Conservation (phyloP, 1,284 basidiomycete genomes). For the Ustilago nuda region DNA sequence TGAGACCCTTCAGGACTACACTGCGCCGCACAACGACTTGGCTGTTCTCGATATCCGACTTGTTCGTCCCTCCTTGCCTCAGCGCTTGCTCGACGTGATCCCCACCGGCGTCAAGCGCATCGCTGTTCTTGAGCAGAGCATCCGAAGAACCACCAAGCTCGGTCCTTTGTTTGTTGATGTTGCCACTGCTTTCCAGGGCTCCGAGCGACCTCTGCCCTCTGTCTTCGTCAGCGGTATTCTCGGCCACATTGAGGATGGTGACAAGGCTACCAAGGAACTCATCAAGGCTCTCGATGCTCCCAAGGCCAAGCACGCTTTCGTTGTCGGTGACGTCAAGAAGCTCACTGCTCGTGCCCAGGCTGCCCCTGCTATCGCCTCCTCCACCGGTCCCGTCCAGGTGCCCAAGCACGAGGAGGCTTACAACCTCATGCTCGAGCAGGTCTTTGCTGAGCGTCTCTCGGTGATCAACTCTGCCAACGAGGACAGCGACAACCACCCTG, state of each 20-base stretch:
- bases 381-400: slow-evolving; percentile 67
- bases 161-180: slow-evolving; percentile 88
- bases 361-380: slow-evolving; percentile 29
- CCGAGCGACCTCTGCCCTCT: slow-evolving; percentile 67
- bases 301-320: slow-evolving; percentile 58
- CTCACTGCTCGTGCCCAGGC: slow-evolving; percentile 66
- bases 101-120: slow-evolving; percentile 78
- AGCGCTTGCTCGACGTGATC: slow-evolving; percentile 77
- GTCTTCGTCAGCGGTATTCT: slow-evolving; percentile 58
- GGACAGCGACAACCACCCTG: slow-evolving; percentile 57
- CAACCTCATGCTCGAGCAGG: slow-evolving; percentile 84
- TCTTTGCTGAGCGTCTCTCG: slow-evolving; percentile 85
- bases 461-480: slow-evolving; percentile 76
- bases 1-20: slow-evolving; percentile 69
- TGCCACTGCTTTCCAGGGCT: slow-evolving; percentile 78
- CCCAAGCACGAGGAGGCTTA: slow-evolving; percentile 92
- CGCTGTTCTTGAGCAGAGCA: slow-evolving; percentile 85
- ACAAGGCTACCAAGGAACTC: slow-evolving; percentile 53
- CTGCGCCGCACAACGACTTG: slow-evolving; percentile 70
- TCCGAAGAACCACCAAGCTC: slow-evolving; percentile 83
- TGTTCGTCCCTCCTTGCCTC: slow-evolving; percentile 79
- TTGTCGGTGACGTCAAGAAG: slow-evolving; percentile 69
- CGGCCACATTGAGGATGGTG: slow-evolving; percentile 53
- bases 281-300: slow-evolving; percentile 47
- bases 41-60: slow-evolving; percentile 79